A percentile compares a stretch with the other conserved stretches of the same genome.
phyloP scores from a whole-genome alignment of 1,284 basidiomycete species.

The Moesziomyces aphidis region DNA sequence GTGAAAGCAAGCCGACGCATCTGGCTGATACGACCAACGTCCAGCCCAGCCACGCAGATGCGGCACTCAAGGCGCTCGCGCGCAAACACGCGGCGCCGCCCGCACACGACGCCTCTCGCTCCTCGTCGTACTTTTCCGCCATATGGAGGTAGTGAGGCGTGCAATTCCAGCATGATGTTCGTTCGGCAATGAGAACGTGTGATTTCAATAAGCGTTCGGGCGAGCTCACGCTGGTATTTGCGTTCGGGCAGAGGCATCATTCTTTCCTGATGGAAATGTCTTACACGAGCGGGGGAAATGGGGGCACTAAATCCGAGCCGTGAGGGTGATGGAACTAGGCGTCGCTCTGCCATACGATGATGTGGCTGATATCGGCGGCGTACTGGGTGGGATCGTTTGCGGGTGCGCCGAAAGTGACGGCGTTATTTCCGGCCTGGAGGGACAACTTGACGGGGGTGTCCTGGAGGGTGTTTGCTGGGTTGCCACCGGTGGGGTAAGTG shows the following conservation, averaged over 20 bases:
- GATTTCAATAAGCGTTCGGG: no score
- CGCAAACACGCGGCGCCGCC: no score
- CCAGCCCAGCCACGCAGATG: neutral
- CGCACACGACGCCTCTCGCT: neutral
- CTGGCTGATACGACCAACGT: slow-evolving; percentile 4
- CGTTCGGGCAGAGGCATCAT: no score
- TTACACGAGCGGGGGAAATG: no score
- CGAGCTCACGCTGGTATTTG: no score
- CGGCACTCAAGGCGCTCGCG: neutral
- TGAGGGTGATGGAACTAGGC: neutral
- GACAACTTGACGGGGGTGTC: slow-evolving; percentile 27
- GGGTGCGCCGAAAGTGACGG: slow-evolving; percentile 15
- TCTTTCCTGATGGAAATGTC: no score
- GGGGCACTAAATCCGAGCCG: neutral
- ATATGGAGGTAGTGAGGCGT: slow-evolving; percentile 18
- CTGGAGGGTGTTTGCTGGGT: slow-evolving; percentile 6
- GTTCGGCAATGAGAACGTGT: no score
- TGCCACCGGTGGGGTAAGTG: slow-evolving; percentile 30
- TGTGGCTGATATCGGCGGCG: slow-evolving; percentile 29
- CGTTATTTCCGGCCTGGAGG: slow-evolving; percentile 16
- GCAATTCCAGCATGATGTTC: neutral
- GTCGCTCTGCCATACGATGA: slow-evolving; percentile 34
- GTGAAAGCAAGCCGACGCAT: neutral
- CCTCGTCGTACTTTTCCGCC: slow-evolving; percentile 20
- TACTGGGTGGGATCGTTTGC: neutral